Evolutionary conservation across 805 yeast species (phyloP).

Genomic region (Candida golubevii): DNA sequence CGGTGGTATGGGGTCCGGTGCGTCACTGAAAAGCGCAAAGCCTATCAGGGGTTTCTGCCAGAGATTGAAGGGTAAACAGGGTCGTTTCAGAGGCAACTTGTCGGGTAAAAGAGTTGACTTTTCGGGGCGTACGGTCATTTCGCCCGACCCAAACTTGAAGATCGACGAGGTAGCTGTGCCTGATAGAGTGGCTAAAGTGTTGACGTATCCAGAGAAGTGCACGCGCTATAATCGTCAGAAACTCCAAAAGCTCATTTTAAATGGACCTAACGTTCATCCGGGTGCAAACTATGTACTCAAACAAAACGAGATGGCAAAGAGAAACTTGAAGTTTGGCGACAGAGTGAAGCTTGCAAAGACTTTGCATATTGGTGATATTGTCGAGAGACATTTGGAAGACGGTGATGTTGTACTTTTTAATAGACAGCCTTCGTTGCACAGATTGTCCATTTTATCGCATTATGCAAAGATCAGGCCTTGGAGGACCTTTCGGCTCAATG

Average conservation of each 20-base stretch:
- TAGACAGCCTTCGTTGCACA: conserved; percentile 96
- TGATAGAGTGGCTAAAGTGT: conserved; percentile 89
- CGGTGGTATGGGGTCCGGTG: conserved; percentile 51
- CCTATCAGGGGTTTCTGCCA: conserved; percentile 96
- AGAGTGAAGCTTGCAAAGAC: conserved; percentile 69
- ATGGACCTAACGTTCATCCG: conserved; percentile 88
- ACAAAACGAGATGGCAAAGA: conserved; percentile 77
- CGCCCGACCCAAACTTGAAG: conserved; percentile 94
- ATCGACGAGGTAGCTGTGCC: conserved; percentile 99
- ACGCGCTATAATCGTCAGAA: conserved; percentile 82
- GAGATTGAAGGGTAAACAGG: conserved; percentile 96
- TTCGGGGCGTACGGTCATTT: conserved; percentile 96
- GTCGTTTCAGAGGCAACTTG: conserved; percentile 95
- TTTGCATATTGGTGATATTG: conserved; percentile 82
- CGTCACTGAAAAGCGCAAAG: conserved; percentile 48
- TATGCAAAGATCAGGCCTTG: conserved; percentile 95
- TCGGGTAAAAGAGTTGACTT: conserved; percentile 99
- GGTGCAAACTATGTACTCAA: conserved; percentile 93
- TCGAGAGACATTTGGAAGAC: conserved; percentile 95
- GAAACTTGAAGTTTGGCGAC: conserved; percentile 88
- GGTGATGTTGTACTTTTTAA: conserved; percentile 95
- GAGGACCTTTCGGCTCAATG: conserved; percentile 95
- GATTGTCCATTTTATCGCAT: conserved; percentile 90
- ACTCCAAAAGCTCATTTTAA: conserved; percentile 65
- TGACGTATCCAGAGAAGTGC: conserved; percentile 94